A percentile compares a stretch with the other conserved stretches of the same genome.
These are phyloP conservation scores for Ogataea wickerhamii DNA, from an alignment of 805 yeast genomes.

Conservation along the genomic window DNA sequence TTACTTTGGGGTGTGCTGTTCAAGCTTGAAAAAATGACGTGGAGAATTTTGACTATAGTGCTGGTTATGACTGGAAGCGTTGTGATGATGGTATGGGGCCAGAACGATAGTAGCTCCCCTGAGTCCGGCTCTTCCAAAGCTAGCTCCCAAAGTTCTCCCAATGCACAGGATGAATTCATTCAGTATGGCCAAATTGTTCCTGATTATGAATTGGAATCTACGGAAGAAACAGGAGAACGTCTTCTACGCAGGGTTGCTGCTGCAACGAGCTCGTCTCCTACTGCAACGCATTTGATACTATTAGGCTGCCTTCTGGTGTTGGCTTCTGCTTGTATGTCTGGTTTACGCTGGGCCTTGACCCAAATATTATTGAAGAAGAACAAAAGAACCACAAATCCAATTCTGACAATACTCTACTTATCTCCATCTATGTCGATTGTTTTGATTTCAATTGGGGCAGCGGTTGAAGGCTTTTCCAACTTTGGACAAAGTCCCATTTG, in stretches of 20 bases:
- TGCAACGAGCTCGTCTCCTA: conserved; percentile 5
- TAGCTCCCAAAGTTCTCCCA: not conserved
- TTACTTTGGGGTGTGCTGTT: conserved; percentile 82
- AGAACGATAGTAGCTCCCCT: conserved; percentile 27
- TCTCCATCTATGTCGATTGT: conserved; percentile 79
- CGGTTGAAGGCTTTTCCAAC: conserved; percentile 62
- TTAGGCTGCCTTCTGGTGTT: conserved; percentile 75
- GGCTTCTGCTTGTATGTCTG: conserved; percentile 76
- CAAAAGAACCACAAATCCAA: conserved; percentile 64
- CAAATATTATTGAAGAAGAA: conserved; percentile 70
- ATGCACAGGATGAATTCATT: conserved; percentile 3
- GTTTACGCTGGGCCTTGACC: conserved; percentile 93
- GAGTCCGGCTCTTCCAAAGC: not conserved
- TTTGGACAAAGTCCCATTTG: conserved; percentile 59
- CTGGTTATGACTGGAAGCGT: conserved; percentile 80
- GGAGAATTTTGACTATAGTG: conserved; percentile 68
- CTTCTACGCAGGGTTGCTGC: conserved; percentile 3
- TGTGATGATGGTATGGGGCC: conserved; percentile 73
- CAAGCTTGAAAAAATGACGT: conserved; percentile 68
- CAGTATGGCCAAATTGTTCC: conserved; percentile 24
- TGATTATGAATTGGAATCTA: conserved; percentile 7
- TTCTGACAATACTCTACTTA: conserved; percentile 75
- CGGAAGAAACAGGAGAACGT: not conserved
- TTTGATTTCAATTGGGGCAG: conserved; percentile 57
- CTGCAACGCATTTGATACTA: conserved; percentile 25